These are phyloP conservation scores for Yamadazyma takamatsuzukensis DNA, from an alignment of 805 yeast genomes.

Conservation along the genomic window DNA sequence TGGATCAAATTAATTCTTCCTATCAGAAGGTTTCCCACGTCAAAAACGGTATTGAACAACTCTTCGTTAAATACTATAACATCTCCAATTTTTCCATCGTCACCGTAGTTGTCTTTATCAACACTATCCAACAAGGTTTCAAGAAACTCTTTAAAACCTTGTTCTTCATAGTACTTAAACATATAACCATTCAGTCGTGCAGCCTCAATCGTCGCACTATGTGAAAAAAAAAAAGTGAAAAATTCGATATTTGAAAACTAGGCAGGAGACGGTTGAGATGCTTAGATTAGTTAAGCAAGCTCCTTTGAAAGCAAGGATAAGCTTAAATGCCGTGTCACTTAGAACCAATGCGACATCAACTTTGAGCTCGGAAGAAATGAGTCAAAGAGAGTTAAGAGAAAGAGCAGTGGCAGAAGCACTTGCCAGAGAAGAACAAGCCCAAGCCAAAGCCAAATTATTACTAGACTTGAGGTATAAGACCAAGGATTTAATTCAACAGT, in stretches of 20 bases:
- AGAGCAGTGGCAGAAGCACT: slow-evolving; percentile 40
- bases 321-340: too few relatives aligned
- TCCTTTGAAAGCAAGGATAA: too few relatives aligned
- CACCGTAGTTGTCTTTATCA: neutral
- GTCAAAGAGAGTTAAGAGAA: slow-evolving; percentile 33
- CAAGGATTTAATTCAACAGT: slow-evolving; percentile 22
- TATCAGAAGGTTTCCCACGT: neutral
- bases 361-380: slow-evolving; percentile 4
- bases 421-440: slow-evolving; percentile 41
- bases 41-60: slow-evolving; percentile 2
- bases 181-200: too few relatives aligned
- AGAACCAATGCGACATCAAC: neutral
- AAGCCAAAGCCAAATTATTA: slow-evolving; percentile 29
- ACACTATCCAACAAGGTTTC: neutral
- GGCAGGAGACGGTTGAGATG: too few relatives aligned
- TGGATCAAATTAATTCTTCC: slow-evolving; percentile 1
- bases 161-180: slow-evolving; percentile 2
- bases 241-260: too few relatives aligned
- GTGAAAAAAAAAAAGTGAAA: too few relatives aligned
- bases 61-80: slow-evolving; percentile 4
- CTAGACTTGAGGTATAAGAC: slow-evolving; percentile 29
- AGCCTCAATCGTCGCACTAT: too few relatives aligned
- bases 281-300: too few relatives aligned
- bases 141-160: slow-evolving; percentile 1
- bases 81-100: too few relatives aligned